Evolutionary conservation across 2,329 filamentous ascomycete species (phyloP).

Genomic region (Scytalidium sp.): DNA sequence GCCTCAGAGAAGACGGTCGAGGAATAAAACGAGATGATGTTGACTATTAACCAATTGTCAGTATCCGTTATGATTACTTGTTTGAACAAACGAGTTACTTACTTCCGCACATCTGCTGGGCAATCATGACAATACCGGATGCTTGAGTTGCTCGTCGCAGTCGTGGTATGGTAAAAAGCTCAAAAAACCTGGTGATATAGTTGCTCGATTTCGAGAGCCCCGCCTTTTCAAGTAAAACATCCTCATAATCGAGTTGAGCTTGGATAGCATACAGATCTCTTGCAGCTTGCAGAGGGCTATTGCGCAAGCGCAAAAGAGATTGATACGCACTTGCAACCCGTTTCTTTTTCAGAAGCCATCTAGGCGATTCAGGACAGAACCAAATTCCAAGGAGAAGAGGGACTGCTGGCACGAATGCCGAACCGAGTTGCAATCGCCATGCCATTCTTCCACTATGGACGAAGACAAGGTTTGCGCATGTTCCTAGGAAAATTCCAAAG

Average conservation of each 20-base stretch:
- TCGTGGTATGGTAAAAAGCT: conserved; percentile 68
- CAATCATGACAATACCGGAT: conserved; percentile 73
- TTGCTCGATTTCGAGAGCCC: conserved; percentile 47
- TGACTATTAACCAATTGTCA: no score
- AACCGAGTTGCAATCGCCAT: conserved; percentile 64
- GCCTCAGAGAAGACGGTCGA: conserved; percentile 56
- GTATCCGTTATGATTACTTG: no score
- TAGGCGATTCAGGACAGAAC: conserved; percentile 63
- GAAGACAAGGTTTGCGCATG: conserved; percentile 38
- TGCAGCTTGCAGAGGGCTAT: conserved; percentile 56
- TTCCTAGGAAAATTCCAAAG: conserved; percentile 54
- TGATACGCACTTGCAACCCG: conserved; percentile 46
- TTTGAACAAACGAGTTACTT: no score
- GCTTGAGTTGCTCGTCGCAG: conserved; percentile 71
- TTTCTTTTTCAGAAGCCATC: conserved; percentile 55
- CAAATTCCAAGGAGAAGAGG: conserved; percentile 59
- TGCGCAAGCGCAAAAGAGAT: conserved; percentile 59
- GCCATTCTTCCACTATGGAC: conserved; percentile 51
- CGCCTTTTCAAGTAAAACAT: conserved; percentile 18
- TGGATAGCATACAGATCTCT: conserved; percentile 63
- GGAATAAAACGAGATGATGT: conserved; percentile 72
- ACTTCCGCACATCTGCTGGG: conserved; percentile 26
- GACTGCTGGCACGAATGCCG: conserved; percentile 58
- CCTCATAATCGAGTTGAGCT: conserved; percentile 49
- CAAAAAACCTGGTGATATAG: conserved; percentile 59